A percentile compares a stretch with the other conserved stretches of the same genome.
These are phyloP conservation scores for Ceratocystis huliohia DNA, from an alignment of 2,329 filamentous ascomycete species.

Conservation along the genomic window DNA sequence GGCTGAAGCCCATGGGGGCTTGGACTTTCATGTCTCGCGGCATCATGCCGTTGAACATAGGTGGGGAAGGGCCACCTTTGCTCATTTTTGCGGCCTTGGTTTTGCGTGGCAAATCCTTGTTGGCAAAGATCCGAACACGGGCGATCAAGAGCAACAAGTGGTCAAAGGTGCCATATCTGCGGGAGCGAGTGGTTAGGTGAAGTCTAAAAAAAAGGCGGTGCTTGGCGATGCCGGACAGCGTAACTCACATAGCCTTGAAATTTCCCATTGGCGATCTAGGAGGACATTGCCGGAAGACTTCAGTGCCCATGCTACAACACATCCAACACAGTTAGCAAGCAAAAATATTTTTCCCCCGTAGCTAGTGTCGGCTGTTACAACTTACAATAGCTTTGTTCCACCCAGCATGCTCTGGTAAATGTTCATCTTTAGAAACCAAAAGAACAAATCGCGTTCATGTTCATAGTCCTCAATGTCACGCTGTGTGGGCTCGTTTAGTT, in stretches of 20 bases:
- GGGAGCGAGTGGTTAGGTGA: neutral
- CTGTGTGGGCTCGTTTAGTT: slow-evolving; percentile 34
- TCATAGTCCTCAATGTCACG: slow-evolving; percentile 69
- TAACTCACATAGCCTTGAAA: slow-evolving; percentile 54
- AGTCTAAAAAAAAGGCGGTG: neutral
- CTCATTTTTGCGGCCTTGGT: slow-evolving; percentile 40
- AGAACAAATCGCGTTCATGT: slow-evolving; percentile 73
- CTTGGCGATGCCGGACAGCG: no score
- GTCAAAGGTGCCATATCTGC: slow-evolving; percentile 75
- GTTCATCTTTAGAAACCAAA: slow-evolving; percentile 95
- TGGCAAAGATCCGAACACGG: slow-evolving; percentile 64
- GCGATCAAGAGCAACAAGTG: slow-evolving; percentile 73
- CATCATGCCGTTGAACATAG: slow-evolving; percentile 44
- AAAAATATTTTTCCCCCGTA: neutral
- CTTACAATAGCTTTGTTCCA: slow-evolving; percentile 74
- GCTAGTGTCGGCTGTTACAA: slow-evolving; percentile 22
- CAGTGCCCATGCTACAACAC: slow-evolving; percentile 56
- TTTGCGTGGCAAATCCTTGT: slow-evolving; percentile 68
- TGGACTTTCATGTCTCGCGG: slow-evolving; percentile 39
- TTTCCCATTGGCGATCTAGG: slow-evolving; percentile 70
- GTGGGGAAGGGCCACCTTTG: slow-evolving; percentile 29
- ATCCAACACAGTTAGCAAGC: slow-evolving; percentile 17
- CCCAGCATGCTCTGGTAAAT: slow-evolving; percentile 82
- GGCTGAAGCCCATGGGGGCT: slow-evolving; percentile 43
- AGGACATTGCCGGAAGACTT: slow-evolving; percentile 73